A percentile compares a stretch with the other conserved stretches of the same genome.
Evolutionary conservation across 2,329 filamentous ascomycete species (phyloP).

Genomic region (Calonectria henricotiae): DNA sequence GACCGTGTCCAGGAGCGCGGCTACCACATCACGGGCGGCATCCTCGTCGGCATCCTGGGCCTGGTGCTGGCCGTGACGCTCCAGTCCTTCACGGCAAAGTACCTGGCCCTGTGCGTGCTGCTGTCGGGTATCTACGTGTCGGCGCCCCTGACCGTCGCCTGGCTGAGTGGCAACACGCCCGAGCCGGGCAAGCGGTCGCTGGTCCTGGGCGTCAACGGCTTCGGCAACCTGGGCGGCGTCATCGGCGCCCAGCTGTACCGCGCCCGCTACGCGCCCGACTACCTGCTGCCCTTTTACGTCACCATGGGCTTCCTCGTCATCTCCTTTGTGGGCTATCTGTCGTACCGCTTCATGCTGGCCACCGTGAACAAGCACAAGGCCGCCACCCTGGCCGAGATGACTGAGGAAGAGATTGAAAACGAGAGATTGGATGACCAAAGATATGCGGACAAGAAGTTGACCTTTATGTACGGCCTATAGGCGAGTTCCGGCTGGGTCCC

Average conservation of each 20-base stretch:
- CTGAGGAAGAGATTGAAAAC: slow-evolving; percentile 47
- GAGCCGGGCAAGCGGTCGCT: slow-evolving; percentile 52
- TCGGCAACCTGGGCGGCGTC: slow-evolving; percentile 51
- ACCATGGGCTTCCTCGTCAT: slow-evolving; percentile 48
- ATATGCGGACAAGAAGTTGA: slow-evolving; percentile 53
- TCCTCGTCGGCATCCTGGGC: slow-evolving; percentile 48
- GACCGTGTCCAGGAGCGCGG: slow-evolving; percentile 50
- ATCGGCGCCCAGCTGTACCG: slow-evolving; percentile 51
- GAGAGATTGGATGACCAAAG: slow-evolving; percentile 49
- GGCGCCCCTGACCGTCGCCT: slow-evolving; percentile 51
- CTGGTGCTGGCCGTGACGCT: slow-evolving; percentile 49
- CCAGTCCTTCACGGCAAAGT: slow-evolving; percentile 45
- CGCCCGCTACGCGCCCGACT: slow-evolving; percentile 46
- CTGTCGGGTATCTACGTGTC: slow-evolving; percentile 51
- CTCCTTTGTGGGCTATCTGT: slow-evolving; percentile 47
- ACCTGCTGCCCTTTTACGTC: slow-evolving; percentile 51
- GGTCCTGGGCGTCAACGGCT: slow-evolving; percentile 52
- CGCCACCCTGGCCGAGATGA: slow-evolving; percentile 43
- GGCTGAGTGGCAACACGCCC: slow-evolving; percentile 53
- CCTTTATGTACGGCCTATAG: slow-evolving; percentile 51
- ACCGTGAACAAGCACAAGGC: slow-evolving; percentile 47
- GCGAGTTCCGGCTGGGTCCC: not conserved
- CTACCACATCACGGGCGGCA: slow-evolving; percentile 50
- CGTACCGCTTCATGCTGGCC: slow-evolving; percentile 46
- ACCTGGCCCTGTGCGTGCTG: slow-evolving; percentile 50